phyloP scores from a whole-genome alignment of 2,329 filamentous ascomycete species.

The Ophiosphaerella herpotricha region DNA sequence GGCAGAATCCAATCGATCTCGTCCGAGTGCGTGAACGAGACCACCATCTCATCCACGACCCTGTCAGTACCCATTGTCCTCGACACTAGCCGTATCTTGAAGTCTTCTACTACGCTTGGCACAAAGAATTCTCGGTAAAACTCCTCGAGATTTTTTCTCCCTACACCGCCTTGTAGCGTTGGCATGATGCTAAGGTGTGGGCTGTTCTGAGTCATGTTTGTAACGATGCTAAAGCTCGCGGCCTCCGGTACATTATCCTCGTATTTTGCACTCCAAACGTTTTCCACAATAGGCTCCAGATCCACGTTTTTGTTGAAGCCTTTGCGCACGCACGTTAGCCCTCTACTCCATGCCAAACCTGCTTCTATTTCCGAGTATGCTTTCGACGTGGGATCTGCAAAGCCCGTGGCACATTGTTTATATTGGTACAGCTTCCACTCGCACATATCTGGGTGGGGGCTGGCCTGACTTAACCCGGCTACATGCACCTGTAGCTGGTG shows the following conservation, averaged over 20 bases:
- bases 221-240: conserved; percentile 35
- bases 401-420: conserved; percentile 43
- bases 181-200: conserved; percentile 47
- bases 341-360: conserved; percentile 50
- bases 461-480: conserved; percentile 42
- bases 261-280: conserved; percentile 43
- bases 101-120: conserved; percentile 57
- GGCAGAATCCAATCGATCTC: conserved; percentile 64
- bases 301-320: conserved; percentile 44
- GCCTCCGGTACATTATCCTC: conserved; percentile 37
- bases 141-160: conserved; percentile 46
- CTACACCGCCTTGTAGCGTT: conserved; percentile 52
- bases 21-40: conserved; percentile 61
- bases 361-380: conserved; percentile 49
- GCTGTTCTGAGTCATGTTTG: conserved; percentile 39
- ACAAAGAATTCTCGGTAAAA: conserved; percentile 65
- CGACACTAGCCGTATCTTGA: conserved; percentile 59
- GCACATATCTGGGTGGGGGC: conserved; percentile 37
- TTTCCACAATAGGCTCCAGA: conserved; percentile 38
- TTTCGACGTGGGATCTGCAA: conserved; percentile 48
- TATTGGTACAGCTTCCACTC: conserved; percentile 50
- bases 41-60: conserved; percentile 63
- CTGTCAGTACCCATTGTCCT: conserved; percentile 62
- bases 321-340: conserved; percentile 44
- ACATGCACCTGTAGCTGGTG: conserved; percentile 49